These are phyloP conservation scores for Aulographum hederae DNA, from an alignment of 2,329 filamentous ascomycete genomes.

Conservation along the genomic window DNA sequence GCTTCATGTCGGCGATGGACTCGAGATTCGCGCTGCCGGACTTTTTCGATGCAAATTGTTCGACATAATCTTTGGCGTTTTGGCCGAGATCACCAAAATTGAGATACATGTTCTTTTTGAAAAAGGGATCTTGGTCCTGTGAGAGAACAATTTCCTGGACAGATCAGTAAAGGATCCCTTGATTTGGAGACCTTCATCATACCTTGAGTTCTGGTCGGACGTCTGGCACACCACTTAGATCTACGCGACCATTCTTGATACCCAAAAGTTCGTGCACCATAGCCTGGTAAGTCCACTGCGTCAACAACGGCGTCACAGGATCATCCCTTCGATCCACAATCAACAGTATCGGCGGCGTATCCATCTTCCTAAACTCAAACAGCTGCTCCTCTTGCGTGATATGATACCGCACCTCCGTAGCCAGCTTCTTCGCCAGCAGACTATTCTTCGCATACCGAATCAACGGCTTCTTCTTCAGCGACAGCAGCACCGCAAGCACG, in stretches of 20 bases:
- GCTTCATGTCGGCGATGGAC: conserved; percentile 96
- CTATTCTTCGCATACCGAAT: conserved; percentile 91
- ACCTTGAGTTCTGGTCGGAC: conserved; percentile 64
- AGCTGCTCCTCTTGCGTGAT: conserved; percentile 92
- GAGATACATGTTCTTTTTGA: conserved; percentile 97
- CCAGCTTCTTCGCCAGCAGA: conserved; percentile 75
- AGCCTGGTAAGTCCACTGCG: conserved; percentile 99
- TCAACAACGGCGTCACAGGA: conserved; percentile 81
- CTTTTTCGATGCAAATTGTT: conserved; percentile 96
- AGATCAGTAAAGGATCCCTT: neutral
- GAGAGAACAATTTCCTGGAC: conserved; percentile 70
- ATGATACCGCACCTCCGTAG: conserved; percentile 77
- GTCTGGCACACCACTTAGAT: conserved; percentile 68
- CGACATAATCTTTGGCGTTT: conserved; percentile 97
- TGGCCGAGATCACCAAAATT: conserved; percentile 93
- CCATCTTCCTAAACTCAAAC: conserved; percentile 88
- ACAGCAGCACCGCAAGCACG: conserved; percentile 63
- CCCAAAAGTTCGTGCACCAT: conserved; percentile 96
- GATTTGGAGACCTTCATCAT: neutral
- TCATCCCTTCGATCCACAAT: conserved; percentile 86
- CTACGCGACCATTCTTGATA: conserved; percentile 86
- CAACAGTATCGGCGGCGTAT: conserved; percentile 83
- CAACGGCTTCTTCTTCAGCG: conserved; percentile 90
- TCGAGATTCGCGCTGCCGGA: conserved; percentile 92
- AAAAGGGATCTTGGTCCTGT: conserved; percentile 95